Evolutionary conservation across 2,329 filamentous ascomycete genomes (phyloP), one percentile per base, ranked within the genome.

Genomic region (Hymenoscyphus albidus): DNA sequence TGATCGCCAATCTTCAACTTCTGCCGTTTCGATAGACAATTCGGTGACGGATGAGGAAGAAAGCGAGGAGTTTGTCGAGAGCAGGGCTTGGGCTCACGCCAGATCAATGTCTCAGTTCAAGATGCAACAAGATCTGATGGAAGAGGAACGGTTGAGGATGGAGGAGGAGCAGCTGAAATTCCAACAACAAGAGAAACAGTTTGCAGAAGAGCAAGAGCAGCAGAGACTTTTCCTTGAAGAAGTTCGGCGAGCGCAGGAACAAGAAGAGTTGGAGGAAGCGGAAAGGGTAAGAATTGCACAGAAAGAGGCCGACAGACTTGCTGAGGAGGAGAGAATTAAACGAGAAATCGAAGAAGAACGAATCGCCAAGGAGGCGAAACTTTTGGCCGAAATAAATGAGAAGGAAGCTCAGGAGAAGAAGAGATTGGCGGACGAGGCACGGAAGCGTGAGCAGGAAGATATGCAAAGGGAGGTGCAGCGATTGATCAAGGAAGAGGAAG

Each of bases 91-190:
- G 56, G 58, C 54, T 32, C 39, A 66, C 31, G 59, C 42, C 2
- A 42, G 27, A 35, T 31, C 27, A 12, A 35, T 61, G n/a, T 61
- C 59, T 18, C 40, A 59, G 22, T 66, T 69, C 18, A 55, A 58
- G 7, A n/a, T 64, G 0, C 64, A 70, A 27, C 65, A 65, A 31
- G 65, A 68, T 31, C 57, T 62, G 39, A 70, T 70, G 66, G 67
- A 70, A 16, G 31, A 63, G 1, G 58, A 70, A 40, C 67, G 67
- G 5, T 48, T 56, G 54, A 44, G 55, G 6, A 69, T 70, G 62
- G 9, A 63, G 27, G 65, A 69, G 18, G 63, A 64, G 14, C 35
- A 65, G 12, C 32, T 40, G 18, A 65, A 57, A n/a, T 65, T 69
- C 31, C 54, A 60, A 16, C 42, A 62, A n/a, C 60, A 69, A 35